phyloP scores from a whole-genome alignment of 192 early-diverging fungal species.

The Dissophora globulifera region DNA sequence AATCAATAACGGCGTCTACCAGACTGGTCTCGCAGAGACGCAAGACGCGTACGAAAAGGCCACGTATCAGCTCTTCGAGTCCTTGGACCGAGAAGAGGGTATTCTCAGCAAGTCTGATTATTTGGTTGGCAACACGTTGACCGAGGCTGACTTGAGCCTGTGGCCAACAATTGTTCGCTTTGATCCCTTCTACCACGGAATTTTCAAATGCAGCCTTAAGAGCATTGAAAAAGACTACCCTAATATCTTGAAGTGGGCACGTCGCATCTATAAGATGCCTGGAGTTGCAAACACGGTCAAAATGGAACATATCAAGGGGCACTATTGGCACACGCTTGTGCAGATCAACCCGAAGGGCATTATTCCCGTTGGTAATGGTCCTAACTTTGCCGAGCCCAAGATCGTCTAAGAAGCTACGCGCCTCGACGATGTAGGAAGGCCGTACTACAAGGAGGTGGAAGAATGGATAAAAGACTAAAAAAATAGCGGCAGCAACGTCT shows the following conservation, averaged over 20 bases:
- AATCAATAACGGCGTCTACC: constrained; percentile 98
- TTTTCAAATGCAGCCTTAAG: constrained; percentile 95
- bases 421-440: no score
- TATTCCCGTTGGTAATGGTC: constrained; percentile 80
- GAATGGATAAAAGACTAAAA: no score
- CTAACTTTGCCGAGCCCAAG: constrained; percentile 54
- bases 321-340: constrained; percentile 90
- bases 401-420: no score
- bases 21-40: constrained; percentile 89
- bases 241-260: constrained; percentile 84
- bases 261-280: constrained; percentile 84
- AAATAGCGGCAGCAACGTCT: no score
- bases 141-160: constrained; percentile 94
- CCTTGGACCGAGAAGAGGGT: constrained; percentile 85
- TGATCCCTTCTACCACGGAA: constrained; percentile 92
- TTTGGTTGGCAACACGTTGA: constrained; percentile 82
- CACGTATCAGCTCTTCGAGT: constrained; percentile 76
- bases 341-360: constrained; percentile 94
- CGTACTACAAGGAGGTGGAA: no score
- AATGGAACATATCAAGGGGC: constrained; percentile 95
- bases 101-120: constrained; percentile 79
- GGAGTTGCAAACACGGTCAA: constrained; percentile 85
- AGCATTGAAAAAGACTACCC: constrained; percentile 91
- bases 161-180: constrained; percentile 97
- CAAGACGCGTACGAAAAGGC: constrained; percentile 88